Conservation (phyloP, 371 early-diverging fungal genomes). For the Circinella umbellata region DNA sequence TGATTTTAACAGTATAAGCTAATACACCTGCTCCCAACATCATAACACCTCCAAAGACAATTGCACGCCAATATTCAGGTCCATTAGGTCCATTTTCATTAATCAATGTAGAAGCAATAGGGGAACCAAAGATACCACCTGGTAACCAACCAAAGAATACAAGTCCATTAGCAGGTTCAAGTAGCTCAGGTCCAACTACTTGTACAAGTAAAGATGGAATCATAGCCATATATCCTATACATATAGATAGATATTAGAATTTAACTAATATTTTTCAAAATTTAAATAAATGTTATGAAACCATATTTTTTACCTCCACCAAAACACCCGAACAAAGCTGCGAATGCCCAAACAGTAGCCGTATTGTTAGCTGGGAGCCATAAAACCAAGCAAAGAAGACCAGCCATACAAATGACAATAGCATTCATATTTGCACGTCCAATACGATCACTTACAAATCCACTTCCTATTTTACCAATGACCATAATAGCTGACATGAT, state of each 20-base stretch:
- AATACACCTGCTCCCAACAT: conserved; percentile 40
- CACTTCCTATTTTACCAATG: conserved; percentile 59
- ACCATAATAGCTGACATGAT: conserved; percentile 58
- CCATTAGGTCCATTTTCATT: conserved; percentile 43
- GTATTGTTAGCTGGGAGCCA: conserved; percentile 42
- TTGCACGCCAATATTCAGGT: conserved; percentile 42
- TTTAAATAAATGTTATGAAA: too few relatives aligned
- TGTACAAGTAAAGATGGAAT: conserved; percentile 59
- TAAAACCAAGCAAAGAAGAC: conserved; percentile 42
- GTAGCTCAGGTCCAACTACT: conserved; percentile 51
- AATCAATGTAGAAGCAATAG: conserved; percentile 51
- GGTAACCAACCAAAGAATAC: conserved; percentile 61
- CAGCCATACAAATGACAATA: conserved; percentile 45
- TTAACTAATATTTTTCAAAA: too few relatives aligned
- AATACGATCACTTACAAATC: conserved; percentile 54
- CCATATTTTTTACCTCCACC: conserved; percentile 46
- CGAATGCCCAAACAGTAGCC: conserved; percentile 46
- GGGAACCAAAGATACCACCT: conserved; percentile 64
- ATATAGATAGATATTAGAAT: too few relatives aligned
- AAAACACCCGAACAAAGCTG: conserved; percentile 57
- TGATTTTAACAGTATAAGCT: conserved; percentile 32
- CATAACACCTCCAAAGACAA: conserved; percentile 45
- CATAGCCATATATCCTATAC: conserved; percentile 45
- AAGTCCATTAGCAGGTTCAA: conserved; percentile 60
- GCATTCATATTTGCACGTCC: conserved; percentile 64